Base-by-base conservation (phyloP, 2,329 filamentous ascomycete genomes). In the Exserohilum rostratum region DNA sequence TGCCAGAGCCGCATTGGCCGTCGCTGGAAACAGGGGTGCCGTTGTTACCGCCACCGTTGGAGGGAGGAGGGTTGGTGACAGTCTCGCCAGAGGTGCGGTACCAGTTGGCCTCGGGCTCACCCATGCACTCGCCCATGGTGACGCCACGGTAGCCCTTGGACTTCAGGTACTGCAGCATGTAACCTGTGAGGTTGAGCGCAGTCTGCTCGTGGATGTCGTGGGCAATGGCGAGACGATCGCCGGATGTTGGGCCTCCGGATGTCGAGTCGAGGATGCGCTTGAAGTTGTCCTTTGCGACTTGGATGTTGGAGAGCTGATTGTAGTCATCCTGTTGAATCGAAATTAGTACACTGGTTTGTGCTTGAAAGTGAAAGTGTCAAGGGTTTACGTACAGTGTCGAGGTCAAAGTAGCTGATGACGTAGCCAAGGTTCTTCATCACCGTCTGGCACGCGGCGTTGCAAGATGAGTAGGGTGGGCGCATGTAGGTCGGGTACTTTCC, bases 361-460 rank as follows among this genome's bases (percentile, higher is more conserved):
- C 6, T 38, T 12, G 3, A 40, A 25, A 25, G 22, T 25, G 22
- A 30, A 17, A 29, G 2, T 6, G 1, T 9, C 11, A 30, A n/a
- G 6, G n/a, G 13, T 30, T 13, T 30, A 43, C 39, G 5, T 43
- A 43, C 39, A 10, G 84, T 80, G 65, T 87, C 85, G 31, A 87
- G 72, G 60, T 87, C 83, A 64, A 86, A 79, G 62, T 84, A 87
- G 60, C 85, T 82, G 65, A 86, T 77, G 62, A 84, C 83, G 75
- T 86, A 87, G 50, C 82, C 82, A 47, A 87, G 67, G 46, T 62
- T 70, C 37, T 73, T 67, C 62, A 78, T 60, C 37, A 76, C 69
- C 15, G 62, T 60, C 58, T 74, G 69, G 67, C 78, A 81, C 5
- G 72, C 74, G 13, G 20, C 42, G 12, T 61, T 65, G 66, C 80